These are phyloP conservation scores for Castanospermum australe DNA, from an alignment of 306 rosid genomes.

Conservation along the genomic window DNA sequence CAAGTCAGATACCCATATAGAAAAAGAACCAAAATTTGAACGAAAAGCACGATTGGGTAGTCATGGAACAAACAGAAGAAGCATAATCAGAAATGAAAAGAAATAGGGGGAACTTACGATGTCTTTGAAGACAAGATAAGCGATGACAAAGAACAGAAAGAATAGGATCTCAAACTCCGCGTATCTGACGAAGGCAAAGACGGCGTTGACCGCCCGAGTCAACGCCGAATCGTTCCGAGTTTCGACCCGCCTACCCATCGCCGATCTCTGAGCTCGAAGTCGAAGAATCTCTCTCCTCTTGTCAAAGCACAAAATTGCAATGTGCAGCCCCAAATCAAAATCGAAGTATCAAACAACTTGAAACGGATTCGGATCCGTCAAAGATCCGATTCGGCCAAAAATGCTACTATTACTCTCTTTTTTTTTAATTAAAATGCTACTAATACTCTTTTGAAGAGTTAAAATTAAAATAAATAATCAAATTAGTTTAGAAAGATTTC, in stretches of 20 bases:
- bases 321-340: no score
- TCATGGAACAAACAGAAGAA: not conserved
- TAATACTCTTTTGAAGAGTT: no score
- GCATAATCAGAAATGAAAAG: not conserved
- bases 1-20: not conserved
- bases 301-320: not conserved
- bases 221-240: constrained; percentile 44
- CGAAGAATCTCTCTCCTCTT: not conserved
- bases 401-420: no score
- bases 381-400: fast-evolving
- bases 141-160: constrained; percentile 74
- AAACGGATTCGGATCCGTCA: not conserved
- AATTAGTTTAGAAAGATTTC: no score
- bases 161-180: constrained; percentile 95
- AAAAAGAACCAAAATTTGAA: not conserved
- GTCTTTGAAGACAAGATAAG: constrained; percentile 80
- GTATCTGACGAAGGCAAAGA: constrained; percentile 55
- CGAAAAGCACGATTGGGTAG: not conserved
- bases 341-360: no score
- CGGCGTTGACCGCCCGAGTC: constrained; percentile 53
- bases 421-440: no score
- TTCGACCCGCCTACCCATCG: constrained; percentile 50
- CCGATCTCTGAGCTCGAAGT: not conserved
- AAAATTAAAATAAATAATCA: no score
- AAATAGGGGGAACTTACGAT: constrained; percentile 49